Percentiles rank a stretch among this genome's conserved stretches.
These are phyloP conservation scores for Fallopia convolvulus DNA, from an alignment of 148 eudicot genomes.

Conservation along the genomic window DNA sequence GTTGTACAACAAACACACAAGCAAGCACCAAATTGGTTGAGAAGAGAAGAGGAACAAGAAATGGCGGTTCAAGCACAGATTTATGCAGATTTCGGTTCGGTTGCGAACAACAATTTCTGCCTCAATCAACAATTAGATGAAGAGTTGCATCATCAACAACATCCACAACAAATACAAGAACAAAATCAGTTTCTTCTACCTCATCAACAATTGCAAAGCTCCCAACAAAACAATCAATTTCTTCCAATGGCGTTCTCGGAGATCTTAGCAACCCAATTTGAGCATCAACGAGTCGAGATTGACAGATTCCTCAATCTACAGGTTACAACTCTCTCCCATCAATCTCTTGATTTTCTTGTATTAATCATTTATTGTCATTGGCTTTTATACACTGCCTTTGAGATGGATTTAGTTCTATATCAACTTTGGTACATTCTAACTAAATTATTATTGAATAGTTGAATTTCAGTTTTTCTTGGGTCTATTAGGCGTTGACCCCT, in stretches of 20 bases:
- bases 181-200: background rate
- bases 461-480: too few species aligned
- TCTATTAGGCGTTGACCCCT: too few species aligned
- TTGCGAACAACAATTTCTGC: background rate
- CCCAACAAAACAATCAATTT: background rate
- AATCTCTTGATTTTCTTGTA: background rate
- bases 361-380: background rate
- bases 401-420: too few species aligned
- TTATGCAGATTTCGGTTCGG: background rate
- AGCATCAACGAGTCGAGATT: constrained; percentile 44
- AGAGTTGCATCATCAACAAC: too few species aligned
- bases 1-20: background rate
- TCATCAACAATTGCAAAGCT: background rate
- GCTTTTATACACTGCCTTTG: too few species aligned
- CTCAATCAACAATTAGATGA: too few species aligned
- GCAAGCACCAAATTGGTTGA: background rate
- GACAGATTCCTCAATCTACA: constrained; percentile 50
- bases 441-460: too few species aligned
- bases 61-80: background rate
- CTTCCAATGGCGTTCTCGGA: constrained; percentile 18
- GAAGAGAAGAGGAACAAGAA: background rate
- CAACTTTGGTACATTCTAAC: too few species aligned
- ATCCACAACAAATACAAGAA: background rate
- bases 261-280: constrained; percentile 22
- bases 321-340: constrained; percentile 23